A percentile compares a stretch with the other conserved stretches of the same genome.
Evolutionary conservation across 2,329 filamentous ascomycete genomes (phyloP).

Genomic region (Tolypocladium tropicale): DNA sequence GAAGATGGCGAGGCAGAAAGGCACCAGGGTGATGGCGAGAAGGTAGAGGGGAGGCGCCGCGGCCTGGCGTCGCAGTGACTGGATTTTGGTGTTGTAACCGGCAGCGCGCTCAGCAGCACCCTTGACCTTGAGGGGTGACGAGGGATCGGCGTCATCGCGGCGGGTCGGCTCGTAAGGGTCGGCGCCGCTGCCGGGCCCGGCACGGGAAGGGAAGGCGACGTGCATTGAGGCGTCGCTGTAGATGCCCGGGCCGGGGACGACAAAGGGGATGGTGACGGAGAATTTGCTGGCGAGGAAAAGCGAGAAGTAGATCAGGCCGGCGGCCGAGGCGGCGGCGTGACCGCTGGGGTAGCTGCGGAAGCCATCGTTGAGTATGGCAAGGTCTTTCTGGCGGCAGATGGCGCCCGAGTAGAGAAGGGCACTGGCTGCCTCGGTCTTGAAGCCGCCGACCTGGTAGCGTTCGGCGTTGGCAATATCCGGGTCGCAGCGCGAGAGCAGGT

Average conservation of each 20-base stretch:
- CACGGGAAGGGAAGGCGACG: constrained; percentile 68
- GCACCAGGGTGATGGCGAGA: constrained; percentile 57
- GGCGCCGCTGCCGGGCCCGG: constrained; percentile 30
- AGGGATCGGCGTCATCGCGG: constrained; percentile 5
- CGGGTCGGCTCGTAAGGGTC: constrained; percentile 23
- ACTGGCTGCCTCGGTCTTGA: constrained; percentile 38
- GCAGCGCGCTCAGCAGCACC: constrained; percentile 9
- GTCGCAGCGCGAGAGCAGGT: constrained; percentile 69
- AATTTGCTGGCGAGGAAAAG: constrained; percentile 83
- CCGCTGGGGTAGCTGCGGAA: constrained; percentile 64
- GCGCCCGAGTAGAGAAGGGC: constrained; percentile 62
- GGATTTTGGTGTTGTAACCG: constrained; percentile 20
- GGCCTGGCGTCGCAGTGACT: constrained; percentile 51
- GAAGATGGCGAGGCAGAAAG: constrained; percentile 67
- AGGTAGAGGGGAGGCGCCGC: constrained; percentile 78
- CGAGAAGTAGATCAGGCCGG: constrained; percentile 74
- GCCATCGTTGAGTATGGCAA: constrained; percentile 57
- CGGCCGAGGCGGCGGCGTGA: constrained; percentile 58
- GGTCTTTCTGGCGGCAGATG: constrained; percentile 64
- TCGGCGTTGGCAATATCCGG: constrained; percentile 59
- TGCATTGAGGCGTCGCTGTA: constrained; percentile 34
- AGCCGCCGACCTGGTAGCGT: constrained; percentile 53
- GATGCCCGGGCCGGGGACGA: constrained; percentile 35
- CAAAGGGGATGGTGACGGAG: constrained; percentile 61
- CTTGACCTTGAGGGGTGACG: constrained; percentile 15